A percentile compares a stretch with the other conserved stretches of the same genome.
These are phyloP conservation scores for Chlamydomonas eustigma DNA, from an alignment of 139 green algal species.

Conservation along the genomic window DNA sequence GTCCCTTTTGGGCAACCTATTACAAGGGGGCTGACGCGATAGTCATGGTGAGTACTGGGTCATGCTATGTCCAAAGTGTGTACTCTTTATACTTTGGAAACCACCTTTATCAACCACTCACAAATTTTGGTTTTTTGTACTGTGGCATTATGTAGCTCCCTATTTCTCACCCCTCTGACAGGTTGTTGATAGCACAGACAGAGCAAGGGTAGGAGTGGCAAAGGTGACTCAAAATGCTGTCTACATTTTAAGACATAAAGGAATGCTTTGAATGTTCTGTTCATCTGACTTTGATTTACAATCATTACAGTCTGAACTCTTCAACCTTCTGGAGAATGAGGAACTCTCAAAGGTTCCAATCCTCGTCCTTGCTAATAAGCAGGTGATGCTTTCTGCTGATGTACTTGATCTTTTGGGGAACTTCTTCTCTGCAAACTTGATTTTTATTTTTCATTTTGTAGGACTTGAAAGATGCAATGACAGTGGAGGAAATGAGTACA, in stretches of 20 bases:
- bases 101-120: no score
- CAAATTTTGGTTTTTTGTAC: no score
- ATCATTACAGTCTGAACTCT: conserved; percentile 67
- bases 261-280: no score
- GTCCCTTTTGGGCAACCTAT: conserved; percentile 85
- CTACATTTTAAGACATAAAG: no score
- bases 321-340: conserved; percentile 67
- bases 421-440: no score
- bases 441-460: not conserved
- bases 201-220: conserved; percentile 65
- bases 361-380: conserved; percentile 89
- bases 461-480: conserved; percentile 42
- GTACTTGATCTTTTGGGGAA: no score
- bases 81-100: no score
- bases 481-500: conserved; percentile 61
- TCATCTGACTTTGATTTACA: no score
- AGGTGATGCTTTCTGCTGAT: conserved; percentile 49
- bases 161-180: not conserved
- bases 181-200: conserved; percentile 86
- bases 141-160: not conserved
- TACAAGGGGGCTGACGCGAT: conserved; percentile 81
- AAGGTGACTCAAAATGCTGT: no score
- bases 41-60: conserved; percentile 62
- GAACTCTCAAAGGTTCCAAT: conserved; percentile 57
- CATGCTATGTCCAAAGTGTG: no score